phyloP scores from a whole-genome alignment of 1,284 basidiomycete genomes.

The Cutaneotrichosporon cavernicola region DNA sequence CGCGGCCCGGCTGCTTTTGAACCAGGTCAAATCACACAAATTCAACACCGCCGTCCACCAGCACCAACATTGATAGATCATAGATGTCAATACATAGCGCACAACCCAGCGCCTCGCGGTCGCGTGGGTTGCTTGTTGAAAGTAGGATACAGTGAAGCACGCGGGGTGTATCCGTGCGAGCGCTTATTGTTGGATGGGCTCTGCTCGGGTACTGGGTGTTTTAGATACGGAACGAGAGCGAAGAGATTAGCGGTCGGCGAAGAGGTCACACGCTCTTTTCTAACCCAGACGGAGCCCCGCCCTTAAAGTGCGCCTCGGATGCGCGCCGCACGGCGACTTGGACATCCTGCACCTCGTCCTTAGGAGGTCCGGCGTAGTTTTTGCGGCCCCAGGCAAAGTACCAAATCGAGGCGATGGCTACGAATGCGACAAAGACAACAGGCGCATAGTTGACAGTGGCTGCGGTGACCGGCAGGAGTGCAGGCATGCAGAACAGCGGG shows the following conservation, averaged over 20 bases:
- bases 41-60: neutral
- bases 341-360: conserved; percentile 17
- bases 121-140: neutral
- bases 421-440: conserved; percentile 64
- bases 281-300: neutral
- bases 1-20: too few species aligned
- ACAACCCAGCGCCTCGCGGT: neutral
- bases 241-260: too few species aligned
- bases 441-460: conserved; percentile 56
- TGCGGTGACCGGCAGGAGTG: conserved; percentile 35
- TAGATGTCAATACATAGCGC: neutral
- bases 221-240: neutral
- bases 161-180: neutral
- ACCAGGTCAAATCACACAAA: too few species aligned
- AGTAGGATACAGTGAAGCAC: neutral
- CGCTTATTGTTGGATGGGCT: neutral
- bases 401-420: conserved; percentile 60
- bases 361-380: conserved; percentile 45
- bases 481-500: conserved; percentile 40
- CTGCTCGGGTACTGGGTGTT: neutral
- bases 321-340: neutral
- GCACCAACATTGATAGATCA: neutral
- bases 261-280: neutral
- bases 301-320: neutral
- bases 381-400: conserved; percentile 56